phyloP scores from a whole-genome alignment of 345 rosid genomes.

The Euphorbia pulcherrima region DNA sequence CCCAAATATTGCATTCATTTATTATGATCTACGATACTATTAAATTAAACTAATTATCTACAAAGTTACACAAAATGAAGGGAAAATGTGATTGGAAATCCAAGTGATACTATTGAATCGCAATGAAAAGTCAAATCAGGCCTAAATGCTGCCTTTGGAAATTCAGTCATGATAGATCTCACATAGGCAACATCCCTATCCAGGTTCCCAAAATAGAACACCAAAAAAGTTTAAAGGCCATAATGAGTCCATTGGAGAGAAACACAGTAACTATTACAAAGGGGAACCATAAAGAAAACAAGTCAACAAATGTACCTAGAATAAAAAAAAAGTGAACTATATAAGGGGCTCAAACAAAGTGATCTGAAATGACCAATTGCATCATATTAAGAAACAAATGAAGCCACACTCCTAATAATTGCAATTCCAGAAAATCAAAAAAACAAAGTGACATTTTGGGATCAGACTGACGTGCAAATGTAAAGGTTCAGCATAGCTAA shows the following conservation, averaged over 20 bases:
- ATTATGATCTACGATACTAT: too few species aligned
- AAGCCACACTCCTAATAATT: not conserved
- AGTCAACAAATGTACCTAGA: conserved; percentile 6
- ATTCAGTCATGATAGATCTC: not conserved
- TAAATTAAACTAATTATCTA: not conserved
- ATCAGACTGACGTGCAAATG: conserved; percentile 58
- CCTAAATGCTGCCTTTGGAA: not conserved
- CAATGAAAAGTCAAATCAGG: not conserved
- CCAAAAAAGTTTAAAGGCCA: not conserved
- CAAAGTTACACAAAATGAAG: not conserved
- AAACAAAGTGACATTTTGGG: conserved; percentile 4
- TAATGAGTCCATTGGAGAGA: not conserved
- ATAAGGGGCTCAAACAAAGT: not conserved
- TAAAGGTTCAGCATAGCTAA: conserved; percentile 28
- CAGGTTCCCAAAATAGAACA: not conserved
- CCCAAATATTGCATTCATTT: conserved; percentile 13
- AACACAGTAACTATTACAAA: not conserved
- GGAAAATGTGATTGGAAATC: not conserved
- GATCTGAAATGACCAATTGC: conserved; percentile 11
- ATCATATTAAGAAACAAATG: conserved; percentile 36
- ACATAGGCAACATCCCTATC: not conserved
- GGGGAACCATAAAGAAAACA: not conserved
- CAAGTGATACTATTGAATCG: not conserved
- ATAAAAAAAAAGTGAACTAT: not conserved
- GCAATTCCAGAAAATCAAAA: not conserved